These are phyloP conservation scores for Alternaria sp. DNA, from an alignment of 2,329 filamentous ascomycete species.

Conservation along the genomic window DNA sequence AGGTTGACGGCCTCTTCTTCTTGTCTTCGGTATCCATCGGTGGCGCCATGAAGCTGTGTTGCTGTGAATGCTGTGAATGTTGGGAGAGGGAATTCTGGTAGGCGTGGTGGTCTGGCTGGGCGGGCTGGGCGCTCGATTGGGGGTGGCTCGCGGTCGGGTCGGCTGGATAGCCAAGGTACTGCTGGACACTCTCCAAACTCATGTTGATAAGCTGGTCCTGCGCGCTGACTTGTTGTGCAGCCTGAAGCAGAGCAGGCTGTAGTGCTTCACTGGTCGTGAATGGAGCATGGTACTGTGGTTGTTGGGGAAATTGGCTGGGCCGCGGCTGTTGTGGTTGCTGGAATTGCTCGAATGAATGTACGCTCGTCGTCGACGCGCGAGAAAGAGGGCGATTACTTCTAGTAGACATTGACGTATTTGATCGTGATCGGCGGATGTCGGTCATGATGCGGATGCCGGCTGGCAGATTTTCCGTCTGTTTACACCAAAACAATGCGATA, in stretches of 20 bases:
- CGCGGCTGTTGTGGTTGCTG: conserved; percentile 31
- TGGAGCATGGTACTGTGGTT: conserved; percentile 38
- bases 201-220: conserved; percentile 43
- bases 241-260: conserved; percentile 45
- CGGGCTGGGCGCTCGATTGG: conserved; percentile 28
- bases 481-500: conserved; percentile 46
- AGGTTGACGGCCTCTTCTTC: conserved; percentile 65
- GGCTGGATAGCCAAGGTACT: conserved; percentile 41
- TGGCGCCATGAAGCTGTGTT: conserved; percentile 37
- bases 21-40: conserved; percentile 53
- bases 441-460: conserved; percentile 42
- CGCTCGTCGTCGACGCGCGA: conserved; percentile 59
- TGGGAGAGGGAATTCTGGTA: conserved; percentile 40
- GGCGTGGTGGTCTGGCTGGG: conserved; percentile 40
- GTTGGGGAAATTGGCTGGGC: conserved; percentile 24
- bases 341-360: conserved; percentile 52
- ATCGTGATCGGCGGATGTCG: conserved; percentile 54
- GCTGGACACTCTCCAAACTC: conserved; percentile 45
- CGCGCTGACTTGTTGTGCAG: conserved; percentile 47
- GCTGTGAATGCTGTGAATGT: conserved; percentile 33
- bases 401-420: conserved; percentile 55
- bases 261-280: conserved; percentile 41
- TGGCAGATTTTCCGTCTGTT: conserved; percentile 35
- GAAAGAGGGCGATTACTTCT: conserved; percentile 57
- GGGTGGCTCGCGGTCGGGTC: conserved; percentile 28